A percentile compares a stretch with the other conserved stretches of the same genome.
phyloP scores from a whole-genome alignment of 179 eudicot species.

The Sideroxylon spinosum region DNA sequence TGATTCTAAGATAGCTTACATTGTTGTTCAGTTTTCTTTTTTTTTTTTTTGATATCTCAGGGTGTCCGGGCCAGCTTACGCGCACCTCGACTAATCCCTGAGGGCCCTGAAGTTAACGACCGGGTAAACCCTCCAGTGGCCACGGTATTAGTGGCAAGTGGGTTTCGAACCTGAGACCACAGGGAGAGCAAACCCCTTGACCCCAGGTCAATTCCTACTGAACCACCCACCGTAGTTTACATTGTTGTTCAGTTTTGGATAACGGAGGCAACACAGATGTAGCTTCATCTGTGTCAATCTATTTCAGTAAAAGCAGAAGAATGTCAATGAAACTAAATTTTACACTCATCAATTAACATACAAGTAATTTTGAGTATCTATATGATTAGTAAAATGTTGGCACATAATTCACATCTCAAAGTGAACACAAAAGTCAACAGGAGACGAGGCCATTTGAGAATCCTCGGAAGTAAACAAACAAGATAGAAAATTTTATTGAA shows the following conservation, averaged over 20 bases:
- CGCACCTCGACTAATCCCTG: too few species aligned
- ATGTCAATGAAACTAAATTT: conserved; percentile 5
- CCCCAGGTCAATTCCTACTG: too few species aligned
- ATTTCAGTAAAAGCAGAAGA: conserved; percentile 7
- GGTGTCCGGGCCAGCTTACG: too few species aligned
- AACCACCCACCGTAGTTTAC: too few species aligned
- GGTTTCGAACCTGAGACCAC: too few species aligned
- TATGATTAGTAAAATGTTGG: too few species aligned
- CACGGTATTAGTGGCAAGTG: too few species aligned
- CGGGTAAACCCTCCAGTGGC: too few species aligned
- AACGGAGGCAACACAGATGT: conserved; percentile 27
- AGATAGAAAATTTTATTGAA: not conserved
- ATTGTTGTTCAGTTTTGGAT: conserved; percentile 30
- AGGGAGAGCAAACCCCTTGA: too few species aligned
- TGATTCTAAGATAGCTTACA: conserved; percentile 48
- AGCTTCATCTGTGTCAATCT: conserved; percentile 33
- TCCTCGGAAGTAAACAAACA: not conserved
- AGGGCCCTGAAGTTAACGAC: too few species aligned
- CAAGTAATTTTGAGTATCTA: not conserved
- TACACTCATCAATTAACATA: too few species aligned
- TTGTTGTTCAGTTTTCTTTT: conserved; percentile 34
- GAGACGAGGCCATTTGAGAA: not conserved
- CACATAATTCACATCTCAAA: not conserved
- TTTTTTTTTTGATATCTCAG: too few species aligned
- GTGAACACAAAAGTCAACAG: not conserved